Evolutionary conservation across 805 yeast species (phyloP).

Genomic region (Clavispora asparagi): DNA sequence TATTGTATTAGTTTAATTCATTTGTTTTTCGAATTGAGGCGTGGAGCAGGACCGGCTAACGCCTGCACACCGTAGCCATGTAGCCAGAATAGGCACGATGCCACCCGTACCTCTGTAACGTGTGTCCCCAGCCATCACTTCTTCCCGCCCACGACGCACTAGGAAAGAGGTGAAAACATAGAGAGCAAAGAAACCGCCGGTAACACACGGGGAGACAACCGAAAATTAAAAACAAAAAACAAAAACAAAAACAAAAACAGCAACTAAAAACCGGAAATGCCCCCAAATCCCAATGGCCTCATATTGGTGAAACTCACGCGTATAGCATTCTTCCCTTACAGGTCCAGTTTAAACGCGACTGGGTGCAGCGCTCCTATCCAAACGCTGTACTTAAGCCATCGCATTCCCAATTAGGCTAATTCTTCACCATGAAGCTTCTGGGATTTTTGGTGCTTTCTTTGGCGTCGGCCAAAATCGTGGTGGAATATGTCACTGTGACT

Average conservation of each 20-base stretch:
- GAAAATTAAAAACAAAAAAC: no score
- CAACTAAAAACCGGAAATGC: no score
- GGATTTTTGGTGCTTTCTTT: neutral
- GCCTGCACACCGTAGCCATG: neutral
- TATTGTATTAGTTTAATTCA: neutral
- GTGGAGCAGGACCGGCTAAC: neutral
- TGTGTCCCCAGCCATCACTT: no score
- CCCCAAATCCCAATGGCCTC: no score
- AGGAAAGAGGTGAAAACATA: no score
- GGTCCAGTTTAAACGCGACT: neutral
- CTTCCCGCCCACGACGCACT: no score
- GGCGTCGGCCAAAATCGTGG: neutral
- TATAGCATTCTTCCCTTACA: neutral
- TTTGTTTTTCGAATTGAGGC: neutral
- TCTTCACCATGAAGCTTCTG: neutral
- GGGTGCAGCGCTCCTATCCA: neutral
- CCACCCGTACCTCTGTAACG: no score
- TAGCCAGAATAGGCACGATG: neutral
- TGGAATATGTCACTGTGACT: constrained; percentile 10
- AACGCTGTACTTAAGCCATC: neutral
- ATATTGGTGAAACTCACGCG: neutral
- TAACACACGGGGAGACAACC: no score
- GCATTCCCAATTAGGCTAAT: neutral
- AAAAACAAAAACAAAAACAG: no score
- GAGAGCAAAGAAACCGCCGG: no score